phyloP scores from a whole-genome alignment of 1,139 yeast genomes.

The Suhomyces choctaworum region DNA sequence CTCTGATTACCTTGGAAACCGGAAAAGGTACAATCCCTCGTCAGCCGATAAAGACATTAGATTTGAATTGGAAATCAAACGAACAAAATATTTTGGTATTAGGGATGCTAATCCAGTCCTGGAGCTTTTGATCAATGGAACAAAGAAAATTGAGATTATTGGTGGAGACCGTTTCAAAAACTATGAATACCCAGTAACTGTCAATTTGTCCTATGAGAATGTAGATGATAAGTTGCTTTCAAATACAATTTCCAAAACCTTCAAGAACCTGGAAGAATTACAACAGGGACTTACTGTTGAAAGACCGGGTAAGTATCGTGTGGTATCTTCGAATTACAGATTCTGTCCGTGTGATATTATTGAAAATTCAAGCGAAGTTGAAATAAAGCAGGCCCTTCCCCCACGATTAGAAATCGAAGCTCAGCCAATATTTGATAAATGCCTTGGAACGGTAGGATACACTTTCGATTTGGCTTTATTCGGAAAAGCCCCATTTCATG shows the following conservation, averaged over 20 bases:
- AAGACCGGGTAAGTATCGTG: conserved; percentile 62
- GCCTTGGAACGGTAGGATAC: conserved; percentile 89
- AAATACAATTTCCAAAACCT: conserved; percentile 35
- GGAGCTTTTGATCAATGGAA: conserved; percentile 44
- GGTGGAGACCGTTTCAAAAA: conserved; percentile 22
- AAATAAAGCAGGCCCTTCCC: conserved; percentile 30
- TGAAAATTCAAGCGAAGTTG: conserved; percentile 25
- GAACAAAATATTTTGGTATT: conserved; percentile 52
- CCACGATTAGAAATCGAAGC: conserved; percentile 58
- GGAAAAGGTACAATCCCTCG: conserved; percentile 52
- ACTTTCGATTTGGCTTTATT: conserved; percentile 64
- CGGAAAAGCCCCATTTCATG: conserved; percentile 81
- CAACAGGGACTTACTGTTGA: conserved; percentile 40
- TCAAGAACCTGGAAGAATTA: conserved; percentile 33
- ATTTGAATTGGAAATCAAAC: conserved; percentile 62
- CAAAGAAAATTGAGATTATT: conserved; percentile 34
- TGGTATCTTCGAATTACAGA: conserved; percentile 54
- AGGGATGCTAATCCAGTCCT: conserved; percentile 40
- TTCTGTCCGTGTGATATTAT: conserved; percentile 65
- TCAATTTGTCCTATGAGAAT: conserved; percentile 36
- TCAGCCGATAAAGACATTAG: conserved; percentile 49
- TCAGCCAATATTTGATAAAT: conserved; percentile 71
- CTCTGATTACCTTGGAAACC: conserved; percentile 75
- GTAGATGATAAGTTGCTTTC: conserved; percentile 26
- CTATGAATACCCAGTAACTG: conserved; percentile 50